Evolutionary conservation across 2,329 filamentous ascomycete genomes (phyloP).

Genomic region (Zasmidium citrigriseum): DNA sequence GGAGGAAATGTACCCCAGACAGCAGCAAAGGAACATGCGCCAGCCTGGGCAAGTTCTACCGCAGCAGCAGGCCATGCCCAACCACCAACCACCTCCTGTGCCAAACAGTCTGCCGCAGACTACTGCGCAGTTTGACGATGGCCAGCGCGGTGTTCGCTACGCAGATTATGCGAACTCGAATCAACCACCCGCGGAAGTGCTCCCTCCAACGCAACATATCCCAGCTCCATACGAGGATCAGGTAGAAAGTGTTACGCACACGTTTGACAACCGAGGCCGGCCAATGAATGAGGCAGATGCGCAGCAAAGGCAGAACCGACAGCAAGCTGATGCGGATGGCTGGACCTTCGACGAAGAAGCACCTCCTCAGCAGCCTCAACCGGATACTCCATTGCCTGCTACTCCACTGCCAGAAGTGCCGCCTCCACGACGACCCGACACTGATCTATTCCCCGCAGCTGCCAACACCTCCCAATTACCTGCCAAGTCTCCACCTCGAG

Average conservation of each 20-base stretch:
- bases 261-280: constrained; percentile 60
- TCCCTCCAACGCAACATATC: constrained; percentile 24
- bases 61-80: constrained; percentile 50
- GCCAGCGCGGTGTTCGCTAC: constrained; percentile 27
- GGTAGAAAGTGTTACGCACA: constrained; percentile 59
- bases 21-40: constrained; percentile 50
- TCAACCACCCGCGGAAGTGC: constrained; percentile 36
- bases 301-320: constrained; percentile 19
- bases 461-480: constrained; percentile 61
- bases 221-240: constrained; percentile 53
- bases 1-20: constrained; percentile 61
- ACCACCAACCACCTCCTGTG: constrained; percentile 59
- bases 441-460: constrained; percentile 81
- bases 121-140: constrained; percentile 20
- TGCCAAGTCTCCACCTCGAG: constrained; percentile 75
- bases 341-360: constrained; percentile 89
- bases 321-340: constrained; percentile 58
- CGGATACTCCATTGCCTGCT: constrained; percentile 34
- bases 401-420: constrained; percentile 44
- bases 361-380: constrained; percentile 58
- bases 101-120: constrained; percentile 31
- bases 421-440: constrained; percentile 72
- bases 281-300: constrained; percentile 49
- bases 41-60: constrained; percentile 34
- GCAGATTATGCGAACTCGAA: constrained; percentile 40